Evolutionary conservation across 192 early-diverging fungal species (phyloP).

Genomic region (Rhizophlyctis rosea): DNA sequence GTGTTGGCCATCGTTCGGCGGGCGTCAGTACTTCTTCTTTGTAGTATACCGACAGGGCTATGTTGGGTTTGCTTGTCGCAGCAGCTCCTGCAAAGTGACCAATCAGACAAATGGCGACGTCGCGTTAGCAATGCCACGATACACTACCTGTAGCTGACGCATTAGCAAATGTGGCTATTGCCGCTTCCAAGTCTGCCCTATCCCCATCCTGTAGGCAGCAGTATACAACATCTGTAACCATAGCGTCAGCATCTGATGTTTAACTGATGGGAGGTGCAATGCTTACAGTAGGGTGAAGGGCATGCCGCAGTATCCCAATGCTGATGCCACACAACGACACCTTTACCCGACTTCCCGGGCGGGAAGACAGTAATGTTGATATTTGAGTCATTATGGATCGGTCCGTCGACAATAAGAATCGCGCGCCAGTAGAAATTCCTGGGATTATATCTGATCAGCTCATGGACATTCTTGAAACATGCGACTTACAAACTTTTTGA

Average conservation of each 20-base stretch:
- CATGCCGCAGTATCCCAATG: slow-evolving; percentile 19
- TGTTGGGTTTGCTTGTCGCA: background rate
- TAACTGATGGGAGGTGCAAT: background rate
- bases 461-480: no score
- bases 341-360: slow-evolving; percentile 11
- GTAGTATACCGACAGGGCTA: background rate
- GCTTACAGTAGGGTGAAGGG: slow-evolving; percentile 16
- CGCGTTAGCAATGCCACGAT: no score
- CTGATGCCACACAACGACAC: slow-evolving; percentile 8
- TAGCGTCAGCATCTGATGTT: background rate
- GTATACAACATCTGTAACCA: background rate
- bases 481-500: no score
- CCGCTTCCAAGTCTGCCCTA: background rate
- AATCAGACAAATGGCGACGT: background rate
- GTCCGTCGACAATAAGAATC: background rate
- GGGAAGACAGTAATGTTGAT: slow-evolving; percentile 21
- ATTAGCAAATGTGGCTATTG: background rate
- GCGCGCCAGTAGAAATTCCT: slow-evolving; percentile 3
- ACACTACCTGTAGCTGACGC: no score
- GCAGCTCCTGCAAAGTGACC: background rate
- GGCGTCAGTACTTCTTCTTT: background rate
- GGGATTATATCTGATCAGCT: background rate
- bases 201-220: background rate
- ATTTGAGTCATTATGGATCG: slow-evolving; percentile 7
- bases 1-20: no score